These are phyloP conservation scores for Kalanchoe fedtschenkoi DNA, from an alignment of 164 flowering plant species.

Conservation along the genomic window DNA sequence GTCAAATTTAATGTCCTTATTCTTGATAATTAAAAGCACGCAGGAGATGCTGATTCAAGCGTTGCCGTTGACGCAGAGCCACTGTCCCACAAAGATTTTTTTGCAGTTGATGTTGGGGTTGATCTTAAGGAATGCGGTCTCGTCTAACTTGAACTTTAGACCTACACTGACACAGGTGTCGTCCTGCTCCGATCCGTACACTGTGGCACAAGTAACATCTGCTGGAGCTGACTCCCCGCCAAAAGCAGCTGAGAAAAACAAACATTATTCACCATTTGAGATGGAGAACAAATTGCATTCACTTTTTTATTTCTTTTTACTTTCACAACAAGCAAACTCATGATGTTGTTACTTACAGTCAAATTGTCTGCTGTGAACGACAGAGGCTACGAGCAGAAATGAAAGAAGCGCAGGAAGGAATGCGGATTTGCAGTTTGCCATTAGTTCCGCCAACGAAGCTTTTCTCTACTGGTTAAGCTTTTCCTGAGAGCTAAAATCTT, in stretches of 20 bases:
- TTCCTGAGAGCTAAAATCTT: too few species aligned
- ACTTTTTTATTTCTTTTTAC: too few species aligned
- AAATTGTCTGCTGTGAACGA: not conserved
- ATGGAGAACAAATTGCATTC: too few species aligned
- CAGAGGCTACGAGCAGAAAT: not conserved
- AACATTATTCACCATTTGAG: too few species aligned
- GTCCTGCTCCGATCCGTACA: not conserved
- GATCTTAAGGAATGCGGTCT: not conserved
- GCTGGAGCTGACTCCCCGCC: not conserved
- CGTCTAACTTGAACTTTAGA: not conserved
- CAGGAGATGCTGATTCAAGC: not conserved
- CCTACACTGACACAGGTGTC: not conserved
- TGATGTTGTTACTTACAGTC: too few species aligned
- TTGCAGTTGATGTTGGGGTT: not conserved
- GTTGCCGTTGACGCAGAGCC: not conserved
- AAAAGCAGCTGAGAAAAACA: too few species aligned
- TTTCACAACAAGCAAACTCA: too few species aligned
- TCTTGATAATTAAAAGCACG: constrained; percentile 1
- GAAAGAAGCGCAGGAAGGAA: not conserved
- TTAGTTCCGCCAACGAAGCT: too few species aligned
- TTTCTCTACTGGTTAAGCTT: too few species aligned
- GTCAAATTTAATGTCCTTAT: not conserved
- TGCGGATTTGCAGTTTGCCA: not conserved
- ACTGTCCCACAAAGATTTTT: not conserved
- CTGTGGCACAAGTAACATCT: not conserved